A percentile compares a stretch with the other conserved stretches of the same genome.
Evolutionary conservation across 305 asterid species (phyloP).

Genomic region (Fraxinus ornus): DNA sequence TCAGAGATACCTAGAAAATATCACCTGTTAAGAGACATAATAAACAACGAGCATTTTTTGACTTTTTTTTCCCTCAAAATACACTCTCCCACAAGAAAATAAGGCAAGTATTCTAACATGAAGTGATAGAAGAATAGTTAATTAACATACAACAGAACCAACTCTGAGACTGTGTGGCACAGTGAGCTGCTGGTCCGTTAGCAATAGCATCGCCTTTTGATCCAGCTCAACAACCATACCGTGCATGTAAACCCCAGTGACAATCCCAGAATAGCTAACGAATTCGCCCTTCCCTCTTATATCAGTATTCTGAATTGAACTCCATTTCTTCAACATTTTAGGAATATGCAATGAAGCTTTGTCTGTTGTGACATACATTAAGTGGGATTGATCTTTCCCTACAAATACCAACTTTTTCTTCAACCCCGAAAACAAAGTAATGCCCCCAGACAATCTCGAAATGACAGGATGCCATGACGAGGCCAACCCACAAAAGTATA

Average conservation of each 20-base stretch:
- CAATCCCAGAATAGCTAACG: conserved; percentile 64
- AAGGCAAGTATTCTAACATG: conserved; percentile 17
- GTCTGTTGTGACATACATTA: conserved; percentile 68
- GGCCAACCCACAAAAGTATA: conserved; percentile 62
- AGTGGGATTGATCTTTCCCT: conserved; percentile 54
- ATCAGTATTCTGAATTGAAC: conserved; percentile 9
- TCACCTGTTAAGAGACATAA: conserved; percentile 24
- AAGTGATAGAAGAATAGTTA: conserved; percentile 13
- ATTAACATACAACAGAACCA: conserved; percentile 74
- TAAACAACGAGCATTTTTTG: not conserved
- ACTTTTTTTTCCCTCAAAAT: not conserved
- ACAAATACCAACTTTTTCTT: conserved; percentile 62
- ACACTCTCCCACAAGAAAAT: conserved; percentile 12
- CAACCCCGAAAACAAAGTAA: conserved; percentile 51
- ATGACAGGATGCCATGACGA: conserved; percentile 80
- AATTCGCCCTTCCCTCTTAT: conserved; percentile 54
- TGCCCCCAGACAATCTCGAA: conserved; percentile 43
- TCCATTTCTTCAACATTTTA: conserved; percentile 31
- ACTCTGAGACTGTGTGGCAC: conserved; percentile 81
- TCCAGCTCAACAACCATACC: conserved; percentile 91
- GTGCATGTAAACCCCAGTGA: conserved; percentile 73
- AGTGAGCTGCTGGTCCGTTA: conserved; percentile 58
- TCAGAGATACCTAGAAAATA: conserved; percentile 60
- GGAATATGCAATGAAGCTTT: conserved; percentile 50
- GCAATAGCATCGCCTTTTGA: conserved; percentile 55